Percentiles rank a stretch among this genome's conserved stretches.
phyloP scores from a whole-genome alignment of 192 early-diverging fungal genomes.

The Coemansia sp. region DNA sequence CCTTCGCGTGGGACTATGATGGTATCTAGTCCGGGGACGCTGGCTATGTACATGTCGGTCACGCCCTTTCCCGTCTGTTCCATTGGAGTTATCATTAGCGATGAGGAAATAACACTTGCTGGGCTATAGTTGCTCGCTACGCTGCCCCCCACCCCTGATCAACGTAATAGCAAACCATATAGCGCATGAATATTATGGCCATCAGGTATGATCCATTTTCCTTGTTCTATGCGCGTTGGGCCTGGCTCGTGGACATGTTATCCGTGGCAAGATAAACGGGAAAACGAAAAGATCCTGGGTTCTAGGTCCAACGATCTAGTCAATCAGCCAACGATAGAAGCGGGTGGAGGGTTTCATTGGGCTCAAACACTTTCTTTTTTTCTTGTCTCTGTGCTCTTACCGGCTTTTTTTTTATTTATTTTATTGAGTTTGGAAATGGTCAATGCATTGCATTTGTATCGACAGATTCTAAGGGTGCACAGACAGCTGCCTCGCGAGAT shows the following conservation, averaged over 20 bases:
- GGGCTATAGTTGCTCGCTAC: too few species aligned
- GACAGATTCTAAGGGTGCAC: constrained; percentile 40
- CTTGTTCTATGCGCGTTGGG: too few species aligned
- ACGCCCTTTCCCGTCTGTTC: not conserved
- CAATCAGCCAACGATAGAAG: too few species aligned
- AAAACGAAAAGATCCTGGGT: too few species aligned
- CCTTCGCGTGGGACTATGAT: not conserved
- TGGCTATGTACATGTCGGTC: not conserved
- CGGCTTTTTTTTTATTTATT: not conserved
- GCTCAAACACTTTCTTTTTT: not conserved
- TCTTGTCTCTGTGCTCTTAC: not conserved
- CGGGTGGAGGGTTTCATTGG: too few species aligned
- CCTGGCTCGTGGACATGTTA: too few species aligned
- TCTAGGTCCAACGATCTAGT: too few species aligned
- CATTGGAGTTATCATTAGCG: not conserved
- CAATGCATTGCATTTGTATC: constrained; percentile 33
- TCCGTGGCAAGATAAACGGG: too few species aligned
- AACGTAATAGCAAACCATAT: too few species aligned
- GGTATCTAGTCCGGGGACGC: not conserved
- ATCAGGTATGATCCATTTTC: too few species aligned
- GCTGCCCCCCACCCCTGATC: too few species aligned
- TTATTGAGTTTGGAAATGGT: constrained; percentile 11
- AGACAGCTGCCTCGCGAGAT: constrained; percentile 44
- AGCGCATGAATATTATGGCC: not conserved
- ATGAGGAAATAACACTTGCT: too few species aligned